Conservation (phyloP, 495 filamentous ascomycete genomes). For the Staphylotrichum longicolle region DNA sequence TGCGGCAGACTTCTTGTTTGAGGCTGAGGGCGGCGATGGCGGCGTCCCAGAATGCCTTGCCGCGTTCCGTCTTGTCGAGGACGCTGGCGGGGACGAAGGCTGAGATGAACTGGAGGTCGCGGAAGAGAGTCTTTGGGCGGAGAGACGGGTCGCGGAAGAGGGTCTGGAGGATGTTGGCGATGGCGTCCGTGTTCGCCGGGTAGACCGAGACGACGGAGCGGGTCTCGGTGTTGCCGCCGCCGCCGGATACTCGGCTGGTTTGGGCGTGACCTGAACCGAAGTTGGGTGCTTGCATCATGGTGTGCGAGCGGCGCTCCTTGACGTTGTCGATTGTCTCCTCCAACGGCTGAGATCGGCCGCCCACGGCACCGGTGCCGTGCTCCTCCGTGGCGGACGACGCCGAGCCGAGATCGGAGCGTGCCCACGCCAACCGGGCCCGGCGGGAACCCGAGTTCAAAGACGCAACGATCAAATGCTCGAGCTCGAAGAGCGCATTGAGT, state of each 20-base stretch:
- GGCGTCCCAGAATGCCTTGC: slow-evolving; percentile 94
- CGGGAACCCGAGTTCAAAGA: slow-evolving; percentile 58
- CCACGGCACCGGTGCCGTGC: slow-evolving; percentile 19
- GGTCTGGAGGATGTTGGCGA: slow-evolving; percentile 73
- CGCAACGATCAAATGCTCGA: slow-evolving; percentile 76
- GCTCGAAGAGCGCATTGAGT: slow-evolving; percentile 76
- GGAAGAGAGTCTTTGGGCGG: slow-evolving; percentile 87
- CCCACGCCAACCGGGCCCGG: slow-evolving; percentile 36
- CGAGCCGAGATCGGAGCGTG: slow-evolving; percentile 37
- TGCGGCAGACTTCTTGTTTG: slow-evolving; percentile 84
- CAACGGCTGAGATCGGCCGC: slow-evolving; percentile 44
- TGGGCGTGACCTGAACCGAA: slow-evolving; percentile 29
- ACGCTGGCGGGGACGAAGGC: slow-evolving; percentile 80
- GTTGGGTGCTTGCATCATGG: slow-evolving; percentile 39
- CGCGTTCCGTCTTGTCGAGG: slow-evolving; percentile 80
- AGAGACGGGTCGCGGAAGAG: slow-evolving; percentile 75
- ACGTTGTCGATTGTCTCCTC: slow-evolving; percentile 67
- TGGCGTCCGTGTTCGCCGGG: slow-evolving; percentile 63
- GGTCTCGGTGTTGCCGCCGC: slow-evolving; percentile 38
- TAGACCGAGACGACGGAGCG: slow-evolving; percentile 44
- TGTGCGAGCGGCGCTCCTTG: slow-evolving; percentile 65
- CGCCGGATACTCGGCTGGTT: slow-evolving; percentile 27
- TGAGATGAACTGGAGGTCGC: slow-evolving; percentile 92
- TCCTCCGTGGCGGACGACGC: slow-evolving; percentile 36
- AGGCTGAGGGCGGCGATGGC: slow-evolving; percentile 81